Percentiles rank a stretch among this genome's conserved stretches.
These are phyloP conservation scores for Trichosporon ovoides DNA, from an alignment of 1,284 basidiomycete species.

Conservation along the genomic window DNA sequence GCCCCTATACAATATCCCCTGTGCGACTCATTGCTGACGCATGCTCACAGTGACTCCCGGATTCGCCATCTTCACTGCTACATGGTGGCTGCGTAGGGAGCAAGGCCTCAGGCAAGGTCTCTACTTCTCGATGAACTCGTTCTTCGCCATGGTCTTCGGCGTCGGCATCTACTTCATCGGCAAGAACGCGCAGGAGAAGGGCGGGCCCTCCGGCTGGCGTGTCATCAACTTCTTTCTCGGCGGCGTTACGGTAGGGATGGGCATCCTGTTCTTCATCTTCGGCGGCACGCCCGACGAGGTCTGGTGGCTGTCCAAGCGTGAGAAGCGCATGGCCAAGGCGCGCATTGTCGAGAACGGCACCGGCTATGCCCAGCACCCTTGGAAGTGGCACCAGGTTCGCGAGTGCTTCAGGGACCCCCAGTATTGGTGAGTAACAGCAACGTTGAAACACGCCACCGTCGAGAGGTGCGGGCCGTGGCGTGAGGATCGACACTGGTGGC, in stretches of 20 bases:
- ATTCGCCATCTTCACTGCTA: slow-evolving; percentile 25
- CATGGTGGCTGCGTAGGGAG: slow-evolving; percentile 33
- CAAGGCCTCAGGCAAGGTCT: slow-evolving; percentile 23
- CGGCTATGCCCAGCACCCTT: slow-evolving; percentile 21
- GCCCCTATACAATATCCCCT: no score
- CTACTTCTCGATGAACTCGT: slow-evolving; percentile 29
- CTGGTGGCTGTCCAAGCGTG: slow-evolving; percentile 27
- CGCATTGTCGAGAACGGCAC: slow-evolving; percentile 16
- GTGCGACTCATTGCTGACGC: no score
- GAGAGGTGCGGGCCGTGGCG: neutral
- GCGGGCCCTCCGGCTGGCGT: slow-evolving; percentile 26
- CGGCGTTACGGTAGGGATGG: slow-evolving; percentile 21
- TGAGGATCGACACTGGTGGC: neutral
- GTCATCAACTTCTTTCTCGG: slow-evolving; percentile 38
- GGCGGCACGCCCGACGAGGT: slow-evolving; percentile 31
- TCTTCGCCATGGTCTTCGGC: slow-evolving; percentile 16
- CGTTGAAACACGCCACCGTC: neutral
- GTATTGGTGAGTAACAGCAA: slow-evolving; percentile 17
- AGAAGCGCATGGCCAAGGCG: slow-evolving; percentile 30
- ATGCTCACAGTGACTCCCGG: slow-evolving; percentile 18
- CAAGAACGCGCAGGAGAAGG: slow-evolving; percentile 19
- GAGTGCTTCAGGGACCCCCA: slow-evolving; percentile 32
- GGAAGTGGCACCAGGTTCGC: slow-evolving; percentile 28
- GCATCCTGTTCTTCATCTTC: slow-evolving; percentile 15
- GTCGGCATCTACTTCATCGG: slow-evolving; percentile 29